These are phyloP conservation scores for Yarrowia porcina DNA, from an alignment of 805 yeast species.

Conservation along the genomic window DNA sequence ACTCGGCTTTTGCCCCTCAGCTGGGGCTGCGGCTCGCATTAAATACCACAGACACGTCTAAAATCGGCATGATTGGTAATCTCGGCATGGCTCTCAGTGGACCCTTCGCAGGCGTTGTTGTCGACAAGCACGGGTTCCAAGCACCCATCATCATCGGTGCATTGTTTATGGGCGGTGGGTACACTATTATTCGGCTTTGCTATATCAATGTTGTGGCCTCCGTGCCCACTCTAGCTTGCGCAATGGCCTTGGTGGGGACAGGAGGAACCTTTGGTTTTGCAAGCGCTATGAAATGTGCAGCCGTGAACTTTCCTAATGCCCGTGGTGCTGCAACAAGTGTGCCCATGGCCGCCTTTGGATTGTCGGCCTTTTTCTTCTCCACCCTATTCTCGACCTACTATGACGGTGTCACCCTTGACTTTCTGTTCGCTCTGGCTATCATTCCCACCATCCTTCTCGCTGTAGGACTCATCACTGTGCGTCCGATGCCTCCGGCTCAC, in stretches of 20 bases:
- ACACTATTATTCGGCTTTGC: slow-evolving; percentile 45
- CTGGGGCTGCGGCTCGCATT: slow-evolving; percentile 56
- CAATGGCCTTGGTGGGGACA: slow-evolving; percentile 56
- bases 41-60: slow-evolving; percentile 59
- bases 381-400: slow-evolving; percentile 50
- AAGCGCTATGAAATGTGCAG: slow-evolving; percentile 69
- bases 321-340: slow-evolving; percentile 29
- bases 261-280: slow-evolving; percentile 68
- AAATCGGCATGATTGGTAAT: slow-evolving; percentile 64
- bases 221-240: slow-evolving; percentile 43
- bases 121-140: slow-evolving; percentile 59
- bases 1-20: slow-evolving; percentile 77
- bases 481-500: slow-evolving; percentile 21
- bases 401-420: slow-evolving; percentile 55
- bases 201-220: slow-evolving; percentile 45
- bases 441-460: slow-evolving; percentile 47
- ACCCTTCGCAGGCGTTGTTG: slow-evolving; percentile 62
- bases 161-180: not conserved
- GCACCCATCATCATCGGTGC: slow-evolving; percentile 23
- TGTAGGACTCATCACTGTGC: slow-evolving; percentile 27
- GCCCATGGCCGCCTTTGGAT: slow-evolving; percentile 24
- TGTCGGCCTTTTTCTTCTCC: slow-evolving; percentile 58
- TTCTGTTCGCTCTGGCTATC: slow-evolving; percentile 49
- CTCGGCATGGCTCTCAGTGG: slow-evolving; percentile 64
- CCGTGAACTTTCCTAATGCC: slow-evolving; percentile 57